These are phyloP conservation scores for Ramaria sp. DNA, from an alignment of 768 basidiomycete species.

Conservation along the genomic window DNA sequence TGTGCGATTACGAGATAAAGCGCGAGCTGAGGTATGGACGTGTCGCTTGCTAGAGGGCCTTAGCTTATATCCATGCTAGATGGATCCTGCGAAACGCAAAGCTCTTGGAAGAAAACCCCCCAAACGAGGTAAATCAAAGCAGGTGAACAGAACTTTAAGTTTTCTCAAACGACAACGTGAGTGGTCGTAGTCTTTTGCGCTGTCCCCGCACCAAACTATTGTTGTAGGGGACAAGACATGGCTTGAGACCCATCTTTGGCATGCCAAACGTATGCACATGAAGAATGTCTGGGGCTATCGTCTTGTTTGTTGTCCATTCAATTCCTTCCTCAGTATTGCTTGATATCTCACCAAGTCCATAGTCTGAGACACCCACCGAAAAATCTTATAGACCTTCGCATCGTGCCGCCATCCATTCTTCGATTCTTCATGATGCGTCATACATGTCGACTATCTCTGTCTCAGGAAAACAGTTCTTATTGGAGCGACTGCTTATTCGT, in stretches of 20 bases:
- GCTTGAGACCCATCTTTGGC: slow-evolving; percentile 97
- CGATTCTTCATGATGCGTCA: slow-evolving; percentile 84
- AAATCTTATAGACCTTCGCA: slow-evolving; percentile 89
- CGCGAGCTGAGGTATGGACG: slow-evolving; percentile 60
- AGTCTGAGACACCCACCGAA: slow-evolving; percentile 83
- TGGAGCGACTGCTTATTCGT: slow-evolving; percentile 39
- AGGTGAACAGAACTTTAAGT: slow-evolving; percentile 43
- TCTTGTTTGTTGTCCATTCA: slow-evolving; percentile 37
- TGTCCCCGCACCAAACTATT: background rate
- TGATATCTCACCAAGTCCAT: background rate
- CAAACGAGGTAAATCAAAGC: slow-evolving; percentile 53
- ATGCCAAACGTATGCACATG: slow-evolving; percentile 96
- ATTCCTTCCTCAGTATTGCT: background rate
- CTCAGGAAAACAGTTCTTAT: slow-evolving; percentile 43
- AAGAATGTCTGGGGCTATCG: slow-evolving; percentile 85
- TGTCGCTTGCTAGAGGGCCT: background rate
- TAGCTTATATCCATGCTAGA: slow-evolving; percentile 25
- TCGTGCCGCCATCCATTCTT: slow-evolving; percentile 74
- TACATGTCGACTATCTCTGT: slow-evolving; percentile 73
- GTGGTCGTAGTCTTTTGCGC: background rate
- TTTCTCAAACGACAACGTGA: slow-evolving; percentile 69
- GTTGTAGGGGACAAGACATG: slow-evolving; percentile 70
- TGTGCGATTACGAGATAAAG: slow-evolving; percentile 68
- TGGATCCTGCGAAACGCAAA: slow-evolving; percentile 38
- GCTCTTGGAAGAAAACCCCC: slow-evolving; percentile 35